Evolutionary conservation across 2,329 filamentous ascomycete genomes (phyloP), one percentile per base, ranked within the genome.

Genomic region (Aspergillus sp.): DNA sequence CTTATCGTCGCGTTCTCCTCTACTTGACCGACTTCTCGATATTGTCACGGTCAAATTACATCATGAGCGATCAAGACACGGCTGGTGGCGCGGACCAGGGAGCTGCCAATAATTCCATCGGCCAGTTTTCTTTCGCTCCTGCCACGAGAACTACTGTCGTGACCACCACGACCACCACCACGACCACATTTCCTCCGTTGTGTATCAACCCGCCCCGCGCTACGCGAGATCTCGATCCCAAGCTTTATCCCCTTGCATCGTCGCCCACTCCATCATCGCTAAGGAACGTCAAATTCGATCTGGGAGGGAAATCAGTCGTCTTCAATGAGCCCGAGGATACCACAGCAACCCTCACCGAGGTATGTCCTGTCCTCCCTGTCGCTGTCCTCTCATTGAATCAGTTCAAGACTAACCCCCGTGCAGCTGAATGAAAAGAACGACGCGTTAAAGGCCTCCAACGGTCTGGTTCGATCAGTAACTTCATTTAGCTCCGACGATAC

Each of bases 101-200:
- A 45, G 61, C 70, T n/a, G 59, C 71, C 11, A 69, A 69, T 45
- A 68, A 69, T 61, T 81, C 83, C 51, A 74, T 88, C 58, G 86
- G 82, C 49, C 84, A 86, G 69, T 82, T 88, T 60, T 85, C 84
- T 2, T 85, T 86, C 67, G 85, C 83, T 58, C 86, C 86, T 31
- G 82, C 86, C 16, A 88, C 86, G 12, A 84, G 85, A 69, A 87
- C 86, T 11, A 88, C 86, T 0, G 83, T 87, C 11, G 87, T 96
- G 63, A 96, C 93, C 1, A 97, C 94, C 0, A 97, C 93, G 0
- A 97, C 92, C 0, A 96, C 92, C 0, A 96, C 93, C 1, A 91
- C 88, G 75, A 83, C 91, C 77, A 76, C 81, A 16, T 96, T 95
- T 66, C 93, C 94, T 51, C 92, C 92, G n/a, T 81, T 97, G 59